These are phyloP conservation scores for Scutellaria galericulata DNA, from an alignment of 257 asterid genomes.

Conservation along the genomic window DNA sequence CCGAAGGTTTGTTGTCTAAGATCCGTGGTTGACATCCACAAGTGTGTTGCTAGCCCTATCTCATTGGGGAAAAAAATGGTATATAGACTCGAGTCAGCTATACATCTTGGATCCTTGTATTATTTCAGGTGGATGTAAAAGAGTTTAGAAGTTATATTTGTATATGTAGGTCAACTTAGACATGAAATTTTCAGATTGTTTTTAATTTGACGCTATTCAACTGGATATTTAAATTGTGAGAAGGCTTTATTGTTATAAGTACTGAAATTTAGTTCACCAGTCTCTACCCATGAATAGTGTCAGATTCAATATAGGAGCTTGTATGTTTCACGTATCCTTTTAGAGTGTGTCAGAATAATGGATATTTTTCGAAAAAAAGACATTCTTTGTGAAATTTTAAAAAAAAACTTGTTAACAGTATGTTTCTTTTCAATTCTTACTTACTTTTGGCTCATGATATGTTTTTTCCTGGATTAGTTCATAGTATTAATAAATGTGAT, in stretches of 20 bases:
- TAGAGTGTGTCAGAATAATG: constrained; percentile 17
- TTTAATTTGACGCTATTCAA: not conserved
- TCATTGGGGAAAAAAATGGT: not conserved
- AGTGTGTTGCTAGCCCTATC: not conserved
- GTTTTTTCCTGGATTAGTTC: not conserved
- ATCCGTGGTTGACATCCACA: not conserved
- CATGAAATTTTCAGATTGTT: too few species aligned
- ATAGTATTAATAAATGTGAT: not conserved
- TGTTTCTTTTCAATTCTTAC: not conserved
- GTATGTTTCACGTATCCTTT: not conserved
- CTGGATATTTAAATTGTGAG: not conserved
- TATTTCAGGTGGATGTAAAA: not conserved
- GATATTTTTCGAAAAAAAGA: not conserved
- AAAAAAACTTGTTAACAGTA: not conserved
- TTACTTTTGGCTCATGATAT: not conserved
- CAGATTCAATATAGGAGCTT: not conserved
- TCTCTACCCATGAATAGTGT: not conserved
- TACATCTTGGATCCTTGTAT: not conserved
- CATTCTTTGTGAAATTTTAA: not conserved
- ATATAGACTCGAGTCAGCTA: not conserved
- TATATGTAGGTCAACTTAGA: too few species aligned
- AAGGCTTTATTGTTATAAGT: not conserved
- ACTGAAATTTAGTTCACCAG: not conserved
- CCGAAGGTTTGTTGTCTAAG: not conserved
- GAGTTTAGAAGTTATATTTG: not conserved